Evolutionary conservation across 106 monocot genomes (phyloP).

Genomic region (Phalaenopsis aphrodite): DNA sequence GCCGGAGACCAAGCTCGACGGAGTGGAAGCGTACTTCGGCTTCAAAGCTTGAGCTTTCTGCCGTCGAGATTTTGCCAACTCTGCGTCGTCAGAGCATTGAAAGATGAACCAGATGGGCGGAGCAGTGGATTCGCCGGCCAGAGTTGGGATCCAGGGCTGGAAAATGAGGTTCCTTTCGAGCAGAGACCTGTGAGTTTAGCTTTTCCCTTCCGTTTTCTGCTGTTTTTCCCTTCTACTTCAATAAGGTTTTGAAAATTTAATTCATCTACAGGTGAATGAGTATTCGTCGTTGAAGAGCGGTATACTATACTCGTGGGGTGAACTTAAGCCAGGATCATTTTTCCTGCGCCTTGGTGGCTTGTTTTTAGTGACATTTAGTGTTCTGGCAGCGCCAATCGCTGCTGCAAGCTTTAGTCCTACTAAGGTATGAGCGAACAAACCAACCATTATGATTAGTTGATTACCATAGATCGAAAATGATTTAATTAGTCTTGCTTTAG

Average conservation of each 20-base stretch:
- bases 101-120: constrained; percentile 53
- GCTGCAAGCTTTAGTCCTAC: constrained; percentile 87
- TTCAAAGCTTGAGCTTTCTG: constrained; percentile 9
- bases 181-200: constrained; percentile 57
- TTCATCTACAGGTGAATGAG: constrained; percentile 60
- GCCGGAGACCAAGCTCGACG: not conserved
- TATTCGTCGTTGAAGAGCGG: constrained; percentile 74
- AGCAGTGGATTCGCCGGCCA: constrained; percentile 21
- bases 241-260: too few relatives aligned
- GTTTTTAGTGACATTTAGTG: constrained; percentile 53
- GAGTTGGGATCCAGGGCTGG: constrained; percentile 75
- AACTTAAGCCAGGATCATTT: constrained; percentile 56
- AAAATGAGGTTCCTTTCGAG: constrained; percentile 85
- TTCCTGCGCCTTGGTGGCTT: constrained; percentile 72
- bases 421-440: constrained; percentile 28
- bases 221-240: too few relatives aligned
- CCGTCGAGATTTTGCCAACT: constrained; percentile 7
- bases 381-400: constrained; percentile 71
- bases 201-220: too few relatives aligned
- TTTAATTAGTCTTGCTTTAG: too few relatives aligned
- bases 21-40: not conserved
- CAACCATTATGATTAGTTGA: too few relatives aligned
- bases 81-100: constrained; percentile 35
- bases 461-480: too few relatives aligned
- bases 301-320: constrained; percentile 81